Evolutionary conservation across 306 rosid species (phyloP).

Genomic region (Fragaria vesca): DNA sequence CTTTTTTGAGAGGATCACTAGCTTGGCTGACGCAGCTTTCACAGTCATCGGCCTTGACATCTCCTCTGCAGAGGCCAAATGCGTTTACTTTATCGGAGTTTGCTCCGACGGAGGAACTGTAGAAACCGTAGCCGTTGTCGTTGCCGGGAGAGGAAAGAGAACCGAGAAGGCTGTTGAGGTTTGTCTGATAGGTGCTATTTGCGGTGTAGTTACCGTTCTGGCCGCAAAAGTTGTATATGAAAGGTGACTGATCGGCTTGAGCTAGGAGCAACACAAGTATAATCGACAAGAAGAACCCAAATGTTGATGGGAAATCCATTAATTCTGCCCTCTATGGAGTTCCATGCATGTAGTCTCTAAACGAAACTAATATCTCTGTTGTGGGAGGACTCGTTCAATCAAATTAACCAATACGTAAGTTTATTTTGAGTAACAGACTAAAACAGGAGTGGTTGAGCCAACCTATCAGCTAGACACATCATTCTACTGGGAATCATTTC

Average conservation of each 20-base stretch:
- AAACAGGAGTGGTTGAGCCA: background rate
- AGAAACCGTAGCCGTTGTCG: background rate
- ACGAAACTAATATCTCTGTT: background rate
- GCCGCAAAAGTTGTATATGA: background rate
- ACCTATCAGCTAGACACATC: background rate
- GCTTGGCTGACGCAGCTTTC: background rate
- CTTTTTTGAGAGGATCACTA: background rate
- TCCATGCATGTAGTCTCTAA: background rate
- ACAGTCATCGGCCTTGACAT: background rate
- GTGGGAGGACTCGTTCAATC: background rate
- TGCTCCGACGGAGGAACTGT: background rate
- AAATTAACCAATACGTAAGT: background rate
- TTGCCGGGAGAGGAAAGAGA: background rate
- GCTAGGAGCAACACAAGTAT: background rate
- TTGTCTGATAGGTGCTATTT: background rate
- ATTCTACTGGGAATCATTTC: background rate
- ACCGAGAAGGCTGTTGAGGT: background rate
- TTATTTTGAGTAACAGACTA: background rate
- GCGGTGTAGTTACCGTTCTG: background rate
- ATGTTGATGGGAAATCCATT: background rate
- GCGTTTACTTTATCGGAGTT: background rate
- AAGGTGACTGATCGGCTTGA: background rate
- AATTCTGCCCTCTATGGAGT: background rate
- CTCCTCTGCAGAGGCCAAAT: slow-evolving; percentile 1
- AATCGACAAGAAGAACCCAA: background rate